Evolutionary conservation across 768 basidiomycete genomes (phyloP), one percentile per base, ranked within the genome.

Genomic region (Pleurotus salmoneostramineus): DNA sequence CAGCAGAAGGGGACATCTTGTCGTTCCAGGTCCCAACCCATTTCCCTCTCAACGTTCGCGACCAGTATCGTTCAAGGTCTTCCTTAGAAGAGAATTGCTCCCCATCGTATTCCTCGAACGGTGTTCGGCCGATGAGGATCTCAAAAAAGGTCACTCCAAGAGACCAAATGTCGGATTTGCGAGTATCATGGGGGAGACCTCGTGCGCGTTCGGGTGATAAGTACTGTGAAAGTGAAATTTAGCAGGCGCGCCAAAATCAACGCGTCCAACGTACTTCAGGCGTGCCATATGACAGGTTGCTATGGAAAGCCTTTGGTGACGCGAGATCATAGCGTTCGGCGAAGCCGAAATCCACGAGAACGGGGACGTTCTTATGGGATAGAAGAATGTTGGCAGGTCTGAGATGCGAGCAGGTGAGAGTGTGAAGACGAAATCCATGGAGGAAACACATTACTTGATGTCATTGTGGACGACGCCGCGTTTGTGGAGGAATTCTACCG

Each of bases 331-430:
- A 95, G 62, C 84, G 84, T 66, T 96, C 91, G 1, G 96, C 93
- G 64, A 98, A 99, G 1, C 97, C 96, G 65, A 97, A 99, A 71
- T 98, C 97, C 37, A 97, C 89, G 3, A 98, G 82, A 3, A 97
- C 89, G 0, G 94, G 93, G 1, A 94, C 75, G 64, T 88, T 87
- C 62, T 86, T 79, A 56, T 74, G 72, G 0, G 91, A 90, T 47
- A 99, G 77, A 2, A 99, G 81, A 63, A 99, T 93, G 66, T 99
- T 99, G 12, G 94, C 92, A 0, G 94, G 94, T 65, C 93, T 95
- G 61, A 6, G 55, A 36, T 40, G 46, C 12, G 15, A 56, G 56
- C 36, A 42, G 43, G 60, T 4, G 56, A 47, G 51, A 51, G 37
- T 10, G 55, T 50, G 12, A 31, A 50, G 35, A 35, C 43, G 46